Evolutionary conservation across 2,329 filamentous ascomycete species (phyloP).

Genomic region (Neurospora sp.): DNA sequence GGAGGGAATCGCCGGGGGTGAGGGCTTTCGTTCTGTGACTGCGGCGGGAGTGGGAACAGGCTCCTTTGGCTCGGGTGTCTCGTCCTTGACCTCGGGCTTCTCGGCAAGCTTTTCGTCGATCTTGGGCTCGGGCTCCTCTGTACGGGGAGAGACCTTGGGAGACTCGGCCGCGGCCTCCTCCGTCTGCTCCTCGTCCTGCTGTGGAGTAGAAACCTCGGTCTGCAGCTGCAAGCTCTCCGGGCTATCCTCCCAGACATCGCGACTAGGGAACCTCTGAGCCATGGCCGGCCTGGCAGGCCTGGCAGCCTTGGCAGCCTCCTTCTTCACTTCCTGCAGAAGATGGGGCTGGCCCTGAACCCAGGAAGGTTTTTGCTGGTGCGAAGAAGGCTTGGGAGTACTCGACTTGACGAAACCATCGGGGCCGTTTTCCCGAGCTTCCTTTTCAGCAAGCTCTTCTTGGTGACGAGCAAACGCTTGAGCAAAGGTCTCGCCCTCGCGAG

Average conservation of each 20-base stretch:
- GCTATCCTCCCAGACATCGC: conserved; percentile 89
- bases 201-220: conserved; percentile 56
- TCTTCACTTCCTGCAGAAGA: conserved; percentile 32
- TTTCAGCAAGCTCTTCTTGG: conserved; percentile 55
- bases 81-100: conserved; percentile 24
- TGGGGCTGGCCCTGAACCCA: conserved; percentile 40
- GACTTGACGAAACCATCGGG: conserved; percentile 37
- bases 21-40: not conserved
- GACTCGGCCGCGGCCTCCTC: conserved; percentile 21
- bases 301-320: conserved; percentile 22
- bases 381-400: conserved; percentile 25
- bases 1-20: not conserved
- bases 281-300: conserved; percentile 48
- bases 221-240: conserved; percentile 75
- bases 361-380: conserved; percentile 35
- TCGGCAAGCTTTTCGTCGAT: conserved; percentile 25
- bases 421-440: conserved; percentile 31
- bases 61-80: not conserved
- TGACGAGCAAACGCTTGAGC: conserved; percentile 56
- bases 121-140: conserved; percentile 37
- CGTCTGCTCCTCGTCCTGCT: conserved; percentile 38
- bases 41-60: not conserved
- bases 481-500: conserved; percentile 40
- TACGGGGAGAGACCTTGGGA: conserved; percentile 44
- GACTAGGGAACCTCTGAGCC: conserved; percentile 74